Base-by-base conservation (phyloP, 2,329 filamentous ascomycete genomes). In the Colletotrichum sp. region DNA sequence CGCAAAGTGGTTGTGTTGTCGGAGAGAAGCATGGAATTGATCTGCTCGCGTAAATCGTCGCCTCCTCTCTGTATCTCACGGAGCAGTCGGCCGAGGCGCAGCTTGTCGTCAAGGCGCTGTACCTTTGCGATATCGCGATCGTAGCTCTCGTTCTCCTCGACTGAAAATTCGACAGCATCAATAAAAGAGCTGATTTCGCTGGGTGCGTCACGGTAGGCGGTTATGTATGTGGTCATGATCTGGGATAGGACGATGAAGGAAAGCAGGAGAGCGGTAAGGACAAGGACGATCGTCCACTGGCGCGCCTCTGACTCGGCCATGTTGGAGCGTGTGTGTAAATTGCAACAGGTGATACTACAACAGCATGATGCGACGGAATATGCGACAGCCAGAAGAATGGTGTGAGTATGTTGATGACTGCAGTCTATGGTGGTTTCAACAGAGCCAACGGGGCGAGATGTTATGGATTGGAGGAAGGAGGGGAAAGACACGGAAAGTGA, bases 91-190 rank as follows among this genome's bases (percentile, higher is more conserved):
- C 85, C 86, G 55, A 93, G 86, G 65, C 91, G 90, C 63, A 92
- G 80, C 85, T 92, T 92, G 81, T 93, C 91, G 77, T 92, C 91
- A 34, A 92, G 85, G 55, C 89, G 89, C 80, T 86, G 87, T 52
- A 93, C 87, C 74, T 88, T 89, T 71, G 87, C 85, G 63, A 93
- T 86, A 79, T 93, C 90, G 78, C 87, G 86, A 81, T 92, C 90
- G 81, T 92, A 92, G 79, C 87, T 90, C 82, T 93, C 91, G 79
- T 92, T 93, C 81, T 93, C 92, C 78, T 89, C 86, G 64, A 92
- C 86, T 52, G 90, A 94, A 79, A 88, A 91, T 81, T 92, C 91
- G 79, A 91, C 87, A 18, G 89, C 87, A 80, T 92, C 91, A 79
- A 92, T 82, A 79, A 93, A 91, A 73, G 87, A 87, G 74, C 83